Conservation (phyloP, 1,284 basidiomycete genomes). For the Takashimella koratensis region DNA sequence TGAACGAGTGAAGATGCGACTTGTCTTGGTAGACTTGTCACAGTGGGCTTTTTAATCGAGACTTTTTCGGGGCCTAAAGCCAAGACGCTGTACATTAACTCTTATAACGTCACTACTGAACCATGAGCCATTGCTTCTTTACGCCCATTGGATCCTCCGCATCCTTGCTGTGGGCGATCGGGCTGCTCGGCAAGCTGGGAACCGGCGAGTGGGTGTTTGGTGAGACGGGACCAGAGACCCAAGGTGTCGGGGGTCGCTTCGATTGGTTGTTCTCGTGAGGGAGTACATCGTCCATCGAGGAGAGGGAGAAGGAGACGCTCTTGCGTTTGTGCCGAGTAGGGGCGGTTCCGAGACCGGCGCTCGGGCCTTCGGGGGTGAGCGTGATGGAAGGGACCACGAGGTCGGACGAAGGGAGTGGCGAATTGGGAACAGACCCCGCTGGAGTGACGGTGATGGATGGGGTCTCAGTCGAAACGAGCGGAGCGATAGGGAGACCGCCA, state of each 20-base stretch:
- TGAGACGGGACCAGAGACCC: constrained; percentile 14
- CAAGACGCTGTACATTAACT: too few species aligned
- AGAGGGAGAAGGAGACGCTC: constrained; percentile 33
- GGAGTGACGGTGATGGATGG: neutral
- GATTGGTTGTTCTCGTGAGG: constrained; percentile 1
- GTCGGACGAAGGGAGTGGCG: constrained; percentile 2
- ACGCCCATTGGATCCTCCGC: constrained; percentile 30
- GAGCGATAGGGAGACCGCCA: neutral
- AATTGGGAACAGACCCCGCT: neutral
- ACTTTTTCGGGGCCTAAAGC: too few species aligned
- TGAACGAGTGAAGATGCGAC: too few species aligned
- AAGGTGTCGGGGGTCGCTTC: constrained; percentile 32
- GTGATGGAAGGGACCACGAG: constrained; percentile 19
- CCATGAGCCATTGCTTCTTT: constrained; percentile 33
- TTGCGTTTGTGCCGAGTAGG: constrained; percentile 24
- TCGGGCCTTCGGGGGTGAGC: constrained; percentile 13
- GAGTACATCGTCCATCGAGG: constrained; percentile 27
- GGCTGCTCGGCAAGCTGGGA: neutral
- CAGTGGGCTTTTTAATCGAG: too few species aligned
- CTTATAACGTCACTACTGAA: too few species aligned
- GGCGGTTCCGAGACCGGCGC: neutral
- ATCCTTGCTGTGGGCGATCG: constrained; percentile 16
- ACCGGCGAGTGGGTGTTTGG: neutral
- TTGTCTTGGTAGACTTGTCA: too few species aligned
- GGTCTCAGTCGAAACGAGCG: neutral